These are phyloP conservation scores for Moringa oleifera DNA, from an alignment of 345 rosid species.

Conservation along the genomic window DNA sequence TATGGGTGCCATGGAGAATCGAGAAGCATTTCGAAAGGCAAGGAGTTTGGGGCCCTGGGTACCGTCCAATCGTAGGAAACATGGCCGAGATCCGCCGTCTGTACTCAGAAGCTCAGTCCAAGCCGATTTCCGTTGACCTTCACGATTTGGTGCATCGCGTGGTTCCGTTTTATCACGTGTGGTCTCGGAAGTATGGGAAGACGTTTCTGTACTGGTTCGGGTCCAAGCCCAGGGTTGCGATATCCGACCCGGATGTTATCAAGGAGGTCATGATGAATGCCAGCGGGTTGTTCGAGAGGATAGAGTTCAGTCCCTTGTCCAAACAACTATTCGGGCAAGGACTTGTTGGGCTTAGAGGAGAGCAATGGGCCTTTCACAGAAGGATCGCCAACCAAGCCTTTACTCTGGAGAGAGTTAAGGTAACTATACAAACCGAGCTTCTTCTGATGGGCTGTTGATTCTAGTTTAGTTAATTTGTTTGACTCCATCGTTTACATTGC, in stretches of 20 bases:
- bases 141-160: conserved; percentile 41
- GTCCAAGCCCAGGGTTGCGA: conserved; percentile 50
- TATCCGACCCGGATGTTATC: conserved; percentile 54
- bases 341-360: conserved; percentile 58
- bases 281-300: conserved; percentile 34
- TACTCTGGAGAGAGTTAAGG: conserved; percentile 63
- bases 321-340: conserved; percentile 60
- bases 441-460: neutral
- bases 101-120: conserved; percentile 35
- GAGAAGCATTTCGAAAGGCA: conserved; percentile 51
- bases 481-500: no score
- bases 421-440: conserved; percentile 10
- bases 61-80: conserved; percentile 60
- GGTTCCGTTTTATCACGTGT: conserved; percentile 49
- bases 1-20: conserved; percentile 58
- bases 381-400: conserved; percentile 65
- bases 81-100: conserved; percentile 39
- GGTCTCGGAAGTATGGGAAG: conserved; percentile 54
- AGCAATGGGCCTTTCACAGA: conserved; percentile 63
- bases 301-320: conserved; percentile 47
- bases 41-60: conserved; percentile 51
- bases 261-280: conserved; percentile 48
- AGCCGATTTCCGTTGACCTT: conserved; percentile 32
- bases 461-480: no score
- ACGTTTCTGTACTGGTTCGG: conserved; percentile 86